Conservation (phyloP, 352 stramenopile species). For the Bremia lactucae region DNA sequence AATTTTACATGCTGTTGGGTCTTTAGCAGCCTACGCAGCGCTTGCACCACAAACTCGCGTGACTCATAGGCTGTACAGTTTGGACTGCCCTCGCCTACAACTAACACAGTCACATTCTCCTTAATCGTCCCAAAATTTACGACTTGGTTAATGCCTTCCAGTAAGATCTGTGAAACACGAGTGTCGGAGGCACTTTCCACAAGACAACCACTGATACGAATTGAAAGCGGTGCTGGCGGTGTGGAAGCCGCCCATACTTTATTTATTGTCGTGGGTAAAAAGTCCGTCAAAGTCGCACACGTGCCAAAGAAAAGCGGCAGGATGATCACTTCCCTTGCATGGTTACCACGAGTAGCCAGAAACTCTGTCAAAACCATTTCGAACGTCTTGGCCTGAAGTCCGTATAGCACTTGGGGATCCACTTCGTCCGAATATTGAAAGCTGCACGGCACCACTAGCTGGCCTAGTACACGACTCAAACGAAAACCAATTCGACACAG, state of each 20-base stretch:
- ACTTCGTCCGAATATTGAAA: conserved; percentile 78
- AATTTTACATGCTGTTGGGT: conserved; percentile 29
- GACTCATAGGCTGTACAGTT: conserved; percentile 61
- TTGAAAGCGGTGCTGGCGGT: conserved; percentile 12
- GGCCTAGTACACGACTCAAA: conserved; percentile 41
- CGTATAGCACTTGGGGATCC: conserved; percentile 40
- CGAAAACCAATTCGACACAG: conserved; percentile 63
- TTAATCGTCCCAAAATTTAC: conserved; percentile 20
- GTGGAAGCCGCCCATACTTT: conserved; percentile 27
- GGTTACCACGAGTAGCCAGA: conserved; percentile 16
- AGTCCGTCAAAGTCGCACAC: conserved; percentile 66
- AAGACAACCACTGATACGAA: conserved; percentile 45
- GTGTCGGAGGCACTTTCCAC: conserved; percentile 38
- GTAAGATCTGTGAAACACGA: conserved; percentile 50
- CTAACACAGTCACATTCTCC: conserved; percentile 42
- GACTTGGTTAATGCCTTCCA: conserved; percentile 34
- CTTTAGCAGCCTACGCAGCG: conserved; percentile 31
- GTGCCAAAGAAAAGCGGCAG: conserved; percentile 78
- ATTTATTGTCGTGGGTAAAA: conserved; percentile 43
- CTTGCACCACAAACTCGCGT: conserved; percentile 41
- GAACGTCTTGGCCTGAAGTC: conserved; percentile 48
- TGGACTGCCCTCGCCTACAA: conserved; percentile 70
- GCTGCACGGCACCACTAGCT: conserved; percentile 56
- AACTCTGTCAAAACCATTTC: conserved; percentile 48
- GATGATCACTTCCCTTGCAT: conserved; percentile 31